Evolutionary conservation across 2,329 filamentous ascomycete genomes (phyloP).

Genomic region (Cryphonectria parasitica): DNA sequence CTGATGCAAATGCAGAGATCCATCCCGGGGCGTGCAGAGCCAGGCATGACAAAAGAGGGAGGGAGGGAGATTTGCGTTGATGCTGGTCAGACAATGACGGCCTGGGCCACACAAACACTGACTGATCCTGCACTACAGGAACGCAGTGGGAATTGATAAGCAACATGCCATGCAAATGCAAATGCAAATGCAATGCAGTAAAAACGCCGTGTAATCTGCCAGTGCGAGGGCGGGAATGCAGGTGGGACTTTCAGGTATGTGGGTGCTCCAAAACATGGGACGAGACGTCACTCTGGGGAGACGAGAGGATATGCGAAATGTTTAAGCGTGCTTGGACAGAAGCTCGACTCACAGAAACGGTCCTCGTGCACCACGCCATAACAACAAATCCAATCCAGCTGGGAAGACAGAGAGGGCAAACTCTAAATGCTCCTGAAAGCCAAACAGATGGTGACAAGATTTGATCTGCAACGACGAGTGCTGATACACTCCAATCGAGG

Average conservation of each 20-base stretch:
- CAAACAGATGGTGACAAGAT: not conserved
- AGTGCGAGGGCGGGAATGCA: not conserved
- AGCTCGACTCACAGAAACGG: slow-evolving; percentile 24
- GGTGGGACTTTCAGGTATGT: slow-evolving; percentile 6
- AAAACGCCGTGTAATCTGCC: slow-evolving; percentile 6
- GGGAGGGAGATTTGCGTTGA: not conserved
- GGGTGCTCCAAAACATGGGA: slow-evolving; percentile 21
- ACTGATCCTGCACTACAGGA: not conserved
- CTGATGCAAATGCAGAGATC: slow-evolving; percentile 1
- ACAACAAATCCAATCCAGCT: slow-evolving; percentile 11
- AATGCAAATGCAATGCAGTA: slow-evolving; percentile 9
- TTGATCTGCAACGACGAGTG: slow-evolving; percentile 1
- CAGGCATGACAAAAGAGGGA: not conserved
- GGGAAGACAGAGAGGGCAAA: not conserved
- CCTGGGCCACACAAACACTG: not conserved
- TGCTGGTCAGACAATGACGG: slow-evolving; percentile 3
- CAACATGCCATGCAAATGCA: slow-evolving; percentile 1
- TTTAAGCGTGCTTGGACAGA: not conserved
- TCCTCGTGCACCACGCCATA: slow-evolving; percentile 29
- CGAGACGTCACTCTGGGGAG: slow-evolving; percentile 21
- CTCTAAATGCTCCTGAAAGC: not conserved
- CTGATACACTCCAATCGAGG: not conserved
- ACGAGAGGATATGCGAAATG: not conserved
- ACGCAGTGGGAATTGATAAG: slow-evolving; percentile 11
- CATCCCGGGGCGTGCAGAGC: not conserved